Conservation (phyloP, 495 filamentous ascomycete genomes). For the Lichenothelia convexa region DNA sequence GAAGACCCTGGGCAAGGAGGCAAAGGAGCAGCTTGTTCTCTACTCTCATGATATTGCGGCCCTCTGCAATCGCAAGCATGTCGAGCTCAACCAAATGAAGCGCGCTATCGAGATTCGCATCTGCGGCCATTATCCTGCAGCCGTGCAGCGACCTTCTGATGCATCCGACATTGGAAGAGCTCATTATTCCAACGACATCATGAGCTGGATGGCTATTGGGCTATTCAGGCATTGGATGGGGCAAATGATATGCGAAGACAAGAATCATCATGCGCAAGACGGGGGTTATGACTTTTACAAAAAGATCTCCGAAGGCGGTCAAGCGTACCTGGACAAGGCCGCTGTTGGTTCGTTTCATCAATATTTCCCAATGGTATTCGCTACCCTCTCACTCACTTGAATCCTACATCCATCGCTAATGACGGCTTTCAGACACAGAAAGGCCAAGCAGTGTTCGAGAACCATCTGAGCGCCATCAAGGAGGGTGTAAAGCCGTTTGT, state of each 20-base stretch:
- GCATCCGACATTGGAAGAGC: constrained; percentile 1
- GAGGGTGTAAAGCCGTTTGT: constrained; percentile 9
- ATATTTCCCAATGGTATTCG: constrained; percentile 20
- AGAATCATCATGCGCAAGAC: constrained; percentile 10
- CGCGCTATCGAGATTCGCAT: constrained; percentile 5
- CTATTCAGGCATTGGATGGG: constrained; percentile 15
- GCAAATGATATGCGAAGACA: constrained; percentile 8
- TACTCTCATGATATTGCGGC: background rate
- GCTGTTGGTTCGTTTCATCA: constrained; percentile 12
- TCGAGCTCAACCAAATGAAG: constrained; percentile 7
- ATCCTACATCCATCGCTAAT: too few species aligned
- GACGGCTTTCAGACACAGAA: too few species aligned
- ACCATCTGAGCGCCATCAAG: constrained; percentile 12
- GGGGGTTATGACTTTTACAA: constrained; percentile 14
- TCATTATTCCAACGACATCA: constrained; percentile 16
- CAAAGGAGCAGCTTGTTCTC: background rate
- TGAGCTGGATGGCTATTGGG: constrained; percentile 17
- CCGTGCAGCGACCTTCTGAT: constrained; percentile 8
- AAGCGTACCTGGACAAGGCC: constrained; percentile 14
- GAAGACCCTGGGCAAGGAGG: constrained; percentile 8
- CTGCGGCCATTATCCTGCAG: background rate
- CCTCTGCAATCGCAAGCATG: constrained; percentile 1
- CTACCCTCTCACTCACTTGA: too few species aligned
- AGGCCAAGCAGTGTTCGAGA: constrained; percentile 14
- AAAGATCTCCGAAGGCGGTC: constrained; percentile 9